Conservation (phyloP, 768 basidiomycete species). For the Lanmaoa rubissima region DNA sequence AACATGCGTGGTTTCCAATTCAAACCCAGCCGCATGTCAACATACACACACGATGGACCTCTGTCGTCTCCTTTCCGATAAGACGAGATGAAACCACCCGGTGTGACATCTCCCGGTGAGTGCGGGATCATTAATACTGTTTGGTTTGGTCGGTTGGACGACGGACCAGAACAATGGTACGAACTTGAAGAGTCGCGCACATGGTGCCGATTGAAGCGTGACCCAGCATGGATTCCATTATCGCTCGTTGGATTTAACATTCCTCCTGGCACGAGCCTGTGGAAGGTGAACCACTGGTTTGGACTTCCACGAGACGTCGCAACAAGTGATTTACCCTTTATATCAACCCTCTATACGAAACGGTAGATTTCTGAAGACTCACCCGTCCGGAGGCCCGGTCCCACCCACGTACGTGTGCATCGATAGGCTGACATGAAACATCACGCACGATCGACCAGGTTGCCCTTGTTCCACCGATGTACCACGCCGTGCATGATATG, state of each 20-base stretch:
- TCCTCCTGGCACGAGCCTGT: neutral
- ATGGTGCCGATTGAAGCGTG: neutral
- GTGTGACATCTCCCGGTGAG: neutral
- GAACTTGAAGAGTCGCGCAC: neutral
- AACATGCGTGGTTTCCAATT: neutral
- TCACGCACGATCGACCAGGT: neutral
- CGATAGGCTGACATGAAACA: neutral
- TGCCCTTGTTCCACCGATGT: neutral
- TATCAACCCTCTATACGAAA: neutral
- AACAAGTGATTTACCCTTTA: no score
- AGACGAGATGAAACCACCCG: neutral
- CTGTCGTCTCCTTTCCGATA: neutral
- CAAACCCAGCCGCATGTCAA: neutral
- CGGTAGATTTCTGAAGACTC: neutral
- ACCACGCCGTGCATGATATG: neutral
- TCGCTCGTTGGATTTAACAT: neutral
- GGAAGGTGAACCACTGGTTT: neutral
- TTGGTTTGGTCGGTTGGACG: neutral
- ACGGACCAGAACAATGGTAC: constrained; percentile 4
- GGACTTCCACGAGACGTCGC: neutral
- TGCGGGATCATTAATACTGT: neutral
- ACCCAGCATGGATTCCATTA: neutral
- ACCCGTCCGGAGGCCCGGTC: neutral
- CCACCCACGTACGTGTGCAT: neutral
- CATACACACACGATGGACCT: neutral